Evolutionary conservation across 2,329 filamentous ascomycete species (phyloP), one percentile per base, ranked within the genome.

Genomic region (Anthostomella pinea): DNA sequence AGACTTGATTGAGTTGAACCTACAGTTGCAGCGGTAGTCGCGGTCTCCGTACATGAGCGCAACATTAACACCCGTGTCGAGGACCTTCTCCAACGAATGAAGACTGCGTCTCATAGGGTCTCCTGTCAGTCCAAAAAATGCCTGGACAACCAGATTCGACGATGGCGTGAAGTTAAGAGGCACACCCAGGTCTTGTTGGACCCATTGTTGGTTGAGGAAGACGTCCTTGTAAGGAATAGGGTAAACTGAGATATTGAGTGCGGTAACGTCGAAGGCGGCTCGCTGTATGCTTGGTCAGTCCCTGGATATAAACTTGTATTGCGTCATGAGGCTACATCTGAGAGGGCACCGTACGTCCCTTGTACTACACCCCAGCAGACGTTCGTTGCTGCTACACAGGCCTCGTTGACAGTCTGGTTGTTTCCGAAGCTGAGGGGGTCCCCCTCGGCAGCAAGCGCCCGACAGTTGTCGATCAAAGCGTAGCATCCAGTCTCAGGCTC

Each of bases 121-220:
- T 6, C 48, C 43, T 6, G 57, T 53, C 5, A 47, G 23, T n/a
- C n/a, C n/a, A 3, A 27, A n/a, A 37, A 79, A 79, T 1, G 65
- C 70, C 2, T 49, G 36, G 9, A 59, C 60, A 2, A 75, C 71
- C 6, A 64, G 60, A 3, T 52, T 36, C 38, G 8, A 51, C 49
- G n/a, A 60, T 44, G n/a, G n/a, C n/a, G 75, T 75, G 59, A 70
- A 81, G 57, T 82, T 81, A 19, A 81, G 56, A 0, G 75, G 74
- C 0, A 78, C 72, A 6, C 79, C 80, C 1, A 83, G 67, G 0
- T 69, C 73, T 3, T 59, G 54, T 51, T 80, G 78, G 0, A 81
- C 69, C 50, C 69, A 68, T 3, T 65, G 57, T 24, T 70, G 65
- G 53, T 75, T 79, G 29, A 83, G 62, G 52, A 65, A 82, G 2